Evolutionary conservation across 176 grass and related monocot genomes (phyloP).

Genomic region (Puya raimondii): DNA sequence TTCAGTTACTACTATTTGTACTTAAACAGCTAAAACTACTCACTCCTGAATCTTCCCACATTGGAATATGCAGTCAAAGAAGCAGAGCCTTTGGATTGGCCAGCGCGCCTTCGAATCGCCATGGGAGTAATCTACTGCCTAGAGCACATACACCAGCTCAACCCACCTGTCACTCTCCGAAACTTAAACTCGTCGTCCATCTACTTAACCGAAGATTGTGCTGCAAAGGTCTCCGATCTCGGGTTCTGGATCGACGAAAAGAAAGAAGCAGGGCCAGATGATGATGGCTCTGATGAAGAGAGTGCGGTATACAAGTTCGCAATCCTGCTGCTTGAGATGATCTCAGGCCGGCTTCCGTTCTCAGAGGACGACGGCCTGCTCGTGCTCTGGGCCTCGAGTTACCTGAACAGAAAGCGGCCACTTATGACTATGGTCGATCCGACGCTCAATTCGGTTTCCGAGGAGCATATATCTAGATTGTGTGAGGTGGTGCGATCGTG

Average conservation of each 20-base stretch:
- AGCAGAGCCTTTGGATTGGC: constrained; percentile 78
- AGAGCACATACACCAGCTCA: constrained; percentile 41
- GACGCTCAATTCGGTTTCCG: constrained; percentile 46
- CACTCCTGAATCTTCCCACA: no score
- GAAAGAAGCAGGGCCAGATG: constrained; percentile 17
- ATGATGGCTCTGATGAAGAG: constrained; percentile 28
- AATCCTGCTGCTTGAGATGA: constrained; percentile 72
- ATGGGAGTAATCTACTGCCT: constrained; percentile 81
- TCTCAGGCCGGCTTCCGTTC: constrained; percentile 75
- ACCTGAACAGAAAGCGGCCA: constrained; percentile 52
- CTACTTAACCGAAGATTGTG: constrained; percentile 84
- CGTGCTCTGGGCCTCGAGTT: constrained; percentile 70
- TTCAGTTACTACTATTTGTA: no score
- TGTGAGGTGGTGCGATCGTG: constrained; percentile 48
- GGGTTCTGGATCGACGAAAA: constrained; percentile 22
- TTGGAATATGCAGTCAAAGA: constrained; percentile 57
- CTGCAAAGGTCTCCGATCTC: constrained; percentile 56
- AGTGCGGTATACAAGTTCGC: constrained; percentile 64
- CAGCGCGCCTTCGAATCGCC: constrained; percentile 44
- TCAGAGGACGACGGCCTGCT: constrained; percentile 71
- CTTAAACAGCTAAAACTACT: no score
- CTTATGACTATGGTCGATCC: constrained; percentile 59
- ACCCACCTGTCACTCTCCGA: constrained; percentile 36
- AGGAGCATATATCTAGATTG: constrained; percentile 40
- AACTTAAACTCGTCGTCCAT: constrained; percentile 53